Conservation (phyloP, 1,139 yeast genomes). For the Yamadazyma taylorii region DNA sequence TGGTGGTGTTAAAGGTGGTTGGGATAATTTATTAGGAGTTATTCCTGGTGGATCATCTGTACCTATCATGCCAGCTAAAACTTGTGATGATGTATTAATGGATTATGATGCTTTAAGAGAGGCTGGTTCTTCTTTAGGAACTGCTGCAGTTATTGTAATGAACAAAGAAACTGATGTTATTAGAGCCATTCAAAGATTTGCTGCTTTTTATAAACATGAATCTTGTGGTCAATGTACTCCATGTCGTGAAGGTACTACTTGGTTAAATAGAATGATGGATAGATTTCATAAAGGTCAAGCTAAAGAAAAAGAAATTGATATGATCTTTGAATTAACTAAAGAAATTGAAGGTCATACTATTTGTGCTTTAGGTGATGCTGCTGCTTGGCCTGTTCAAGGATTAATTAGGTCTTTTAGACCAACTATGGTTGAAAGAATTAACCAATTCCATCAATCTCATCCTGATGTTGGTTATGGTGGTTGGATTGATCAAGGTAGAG, state of each 20-base stretch:
- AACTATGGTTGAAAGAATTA: slow-evolving; percentile 71
- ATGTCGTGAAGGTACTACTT: slow-evolving; percentile 91
- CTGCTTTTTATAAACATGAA: slow-evolving; percentile 84
- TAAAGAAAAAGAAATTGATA: slow-evolving; percentile 73
- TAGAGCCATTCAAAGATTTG: slow-evolving; percentile 79
- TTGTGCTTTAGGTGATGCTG: slow-evolving; percentile 90
- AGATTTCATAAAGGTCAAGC: slow-evolving; percentile 80
- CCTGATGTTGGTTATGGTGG: slow-evolving; percentile 67
- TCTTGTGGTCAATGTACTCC: slow-evolving; percentile 95
- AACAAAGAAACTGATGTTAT: slow-evolving; percentile 81
- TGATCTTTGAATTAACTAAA: slow-evolving; percentile 77
- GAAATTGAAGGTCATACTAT: slow-evolving; percentile 89
- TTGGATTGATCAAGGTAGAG: slow-evolving; percentile 66
- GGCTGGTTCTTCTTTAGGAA: slow-evolving; percentile 84
- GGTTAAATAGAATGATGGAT: slow-evolving; percentile 81
- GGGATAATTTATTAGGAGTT: slow-evolving; percentile 85
- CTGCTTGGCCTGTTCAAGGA: slow-evolving; percentile 93
- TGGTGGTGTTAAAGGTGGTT: slow-evolving; percentile 87
- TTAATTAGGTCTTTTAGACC: slow-evolving; percentile 82
- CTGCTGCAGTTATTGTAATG: slow-evolving; percentile 91
- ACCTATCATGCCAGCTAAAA: slow-evolving; percentile 69
- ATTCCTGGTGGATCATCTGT: slow-evolving; percentile 90
- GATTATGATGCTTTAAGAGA: slow-evolving; percentile 84
- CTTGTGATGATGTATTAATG: slow-evolving; percentile 72
- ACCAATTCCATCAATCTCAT: slow-evolving; percentile 39